Base-by-base conservation (phyloP, 768 basidiomycete species). In the Boletus subcaerulescens region DNA sequence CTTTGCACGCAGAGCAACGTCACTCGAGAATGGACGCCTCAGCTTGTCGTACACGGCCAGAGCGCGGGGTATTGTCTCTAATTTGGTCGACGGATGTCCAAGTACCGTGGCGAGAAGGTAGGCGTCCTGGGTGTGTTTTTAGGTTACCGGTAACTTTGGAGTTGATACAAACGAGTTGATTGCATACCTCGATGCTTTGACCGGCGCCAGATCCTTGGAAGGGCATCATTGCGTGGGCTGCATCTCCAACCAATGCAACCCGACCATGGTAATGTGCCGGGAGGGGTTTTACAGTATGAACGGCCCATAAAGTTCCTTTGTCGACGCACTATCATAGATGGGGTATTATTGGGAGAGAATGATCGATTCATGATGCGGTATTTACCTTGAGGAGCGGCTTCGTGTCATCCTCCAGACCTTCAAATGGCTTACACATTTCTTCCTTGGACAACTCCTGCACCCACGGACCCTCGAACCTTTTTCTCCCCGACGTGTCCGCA, bases 341-440 rank as follows among this genome's bases (percentile, higher is more conserved):
- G 5, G 15, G 14, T 17, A 13, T 40, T 17, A 58, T 42, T 57
- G 59, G 45, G 31, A 31, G 20, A 50, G 14, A 12, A 57, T 7
- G 29, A 12, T 20, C 9, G 38, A 48, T 15, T 31, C 2, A n/a
- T 24, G 9, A 33, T 10, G 14, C 6, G 7, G 49, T 10, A 18
- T 44, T 49, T 47, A 84, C 87, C 69, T 81, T 71, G 17, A 89
- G 61, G 0, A 89, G 64, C 1, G 75, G 74, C 59, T 80, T 77
- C 5, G 81, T 81, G 35, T 87, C 85, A 2, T 80, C 74, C 65
- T 87, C 86, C 76, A 87, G 84, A 32, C 71, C 62, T 29, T 67
- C 65, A 58, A 83, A 87, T 26, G 74, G 65, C 10, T 59, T 61
- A 6, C 72, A 48, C 33, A 87, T 63, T 48, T 85, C 81, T 22